Base-by-base conservation (phyloP, 805 yeast genomes). In the Candida broadrunensis region DNA sequence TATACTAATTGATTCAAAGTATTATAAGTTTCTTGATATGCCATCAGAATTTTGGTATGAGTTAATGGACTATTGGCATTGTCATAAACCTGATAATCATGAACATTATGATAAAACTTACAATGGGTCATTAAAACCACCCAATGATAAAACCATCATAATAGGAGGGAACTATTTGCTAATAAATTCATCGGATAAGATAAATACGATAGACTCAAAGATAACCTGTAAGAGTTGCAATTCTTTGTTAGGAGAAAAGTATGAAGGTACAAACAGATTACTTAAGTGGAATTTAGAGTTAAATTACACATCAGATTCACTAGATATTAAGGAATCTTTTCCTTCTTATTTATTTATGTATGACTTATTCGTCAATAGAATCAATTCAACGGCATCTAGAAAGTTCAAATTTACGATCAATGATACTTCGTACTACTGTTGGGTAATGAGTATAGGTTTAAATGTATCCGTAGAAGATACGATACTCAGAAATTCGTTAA, bases 21-120 rank as follows among this genome's bases (percentile, higher is more conserved):
- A 56, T 0, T 55, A 70, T 14, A 60, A 55, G 12, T 62, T 80
- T 34, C 54, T 63, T 39, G 86, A 86, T 29, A 77, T 91, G 81
- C 99, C 99, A 0, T 85, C 95, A 1, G 97, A 89, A 54, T 69
- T 79, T 36, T 91, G 99, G 99, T 80, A 84, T 12, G 99, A 91
- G 57, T 67, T 93, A 75, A 85, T 91, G 95, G 98, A 91, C 43
- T 85, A 85, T 49, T 91, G 99, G 99, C 97, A 91, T 58, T 91
- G 99, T 56, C 97, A 91, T 55, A 85, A 84, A 52, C 95, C 95
- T 0, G 58, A 62, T 32, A 44, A 43, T 19, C 49, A 45, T n/a
- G 44, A 55, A 36, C 54, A 52, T 33, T 46, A 52, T 14, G 37
- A 52, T 16, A 58, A 60, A 43, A 49, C 56, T 32, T 65, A 72